Conservation (phyloP, 768 basidiomycete genomes). For the Nevesoporus exiguus region DNA sequence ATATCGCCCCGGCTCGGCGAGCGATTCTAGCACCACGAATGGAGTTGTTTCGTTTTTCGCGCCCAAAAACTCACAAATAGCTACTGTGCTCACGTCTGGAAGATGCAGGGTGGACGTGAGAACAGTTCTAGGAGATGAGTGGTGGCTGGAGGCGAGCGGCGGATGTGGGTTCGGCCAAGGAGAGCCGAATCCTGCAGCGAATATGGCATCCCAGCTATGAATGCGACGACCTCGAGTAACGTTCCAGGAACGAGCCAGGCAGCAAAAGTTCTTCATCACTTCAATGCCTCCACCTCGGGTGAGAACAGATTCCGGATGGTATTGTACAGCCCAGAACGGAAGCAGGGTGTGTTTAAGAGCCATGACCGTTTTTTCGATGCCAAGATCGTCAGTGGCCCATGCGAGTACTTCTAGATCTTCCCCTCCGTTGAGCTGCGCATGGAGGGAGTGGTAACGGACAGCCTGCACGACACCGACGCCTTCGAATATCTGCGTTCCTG, state of each 20-base stretch:
- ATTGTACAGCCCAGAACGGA: conserved; percentile 88
- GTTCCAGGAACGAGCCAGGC: conserved; percentile 59
- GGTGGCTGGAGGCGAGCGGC: conserved; percentile 14
- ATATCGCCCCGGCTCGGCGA: conserved; percentile 68
- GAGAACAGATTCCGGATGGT: conserved; percentile 82
- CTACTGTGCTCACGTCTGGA: conserved; percentile 39
- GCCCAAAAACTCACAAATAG: conserved; percentile 61
- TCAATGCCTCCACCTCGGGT: conserved; percentile 67
- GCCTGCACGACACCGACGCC: conserved; percentile 51
- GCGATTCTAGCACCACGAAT: conserved; percentile 74
- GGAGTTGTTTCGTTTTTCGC: conserved; percentile 54
- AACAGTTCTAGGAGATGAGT: conserved; percentile 28
- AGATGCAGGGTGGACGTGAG: conserved; percentile 41
- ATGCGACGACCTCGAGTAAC: conserved; percentile 35
- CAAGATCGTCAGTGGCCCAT: conserved; percentile 66
- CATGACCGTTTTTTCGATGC: conserved; percentile 73
- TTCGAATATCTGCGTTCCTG: conserved; percentile 57
- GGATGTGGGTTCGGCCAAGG: conserved; percentile 55
- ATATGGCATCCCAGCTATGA: conserved; percentile 39
- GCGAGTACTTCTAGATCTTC: conserved; percentile 63
- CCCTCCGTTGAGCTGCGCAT: conserved; percentile 46
- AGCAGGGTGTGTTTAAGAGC: conserved; percentile 57
- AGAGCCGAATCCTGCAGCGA: conserved; percentile 40
- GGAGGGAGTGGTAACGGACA: conserved; percentile 80
- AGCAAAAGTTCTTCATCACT: conserved; percentile 73